A percentile compares a stretch with the other conserved stretches of the same genome.
Conservation (phyloP, 2,329 filamentous ascomycete species). For the Ascosphaera pollenicola region DNA sequence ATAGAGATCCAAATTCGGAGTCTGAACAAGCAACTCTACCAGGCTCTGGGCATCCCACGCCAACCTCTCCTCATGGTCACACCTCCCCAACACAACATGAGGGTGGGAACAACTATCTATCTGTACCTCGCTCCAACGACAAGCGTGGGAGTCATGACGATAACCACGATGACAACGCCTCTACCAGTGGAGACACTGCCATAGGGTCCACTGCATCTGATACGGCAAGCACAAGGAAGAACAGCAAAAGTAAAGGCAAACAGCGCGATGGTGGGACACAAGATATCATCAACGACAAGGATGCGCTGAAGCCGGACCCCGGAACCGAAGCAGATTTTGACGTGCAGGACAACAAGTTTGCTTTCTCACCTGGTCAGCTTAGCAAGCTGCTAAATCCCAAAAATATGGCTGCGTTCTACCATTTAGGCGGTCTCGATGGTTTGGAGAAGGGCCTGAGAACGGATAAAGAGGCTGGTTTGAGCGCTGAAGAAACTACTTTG, state of each 20-base stretch:
- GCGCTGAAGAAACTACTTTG: slow-evolving; percentile 47
- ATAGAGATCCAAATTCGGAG: neutral
- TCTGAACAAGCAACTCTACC: neutral
- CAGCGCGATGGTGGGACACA: neutral
- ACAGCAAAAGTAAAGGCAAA: neutral
- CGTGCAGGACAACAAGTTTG: slow-evolving; percentile 62
- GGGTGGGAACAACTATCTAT: slow-evolving; percentile 29
- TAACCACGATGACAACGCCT: slow-evolving; percentile 4
- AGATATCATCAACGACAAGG: slow-evolving; percentile 7
- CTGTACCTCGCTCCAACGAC: slow-evolving; percentile 34
- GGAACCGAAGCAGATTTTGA: slow-evolving; percentile 56
- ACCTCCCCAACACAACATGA: slow-evolving; percentile 7
- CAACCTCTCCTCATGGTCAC: slow-evolving; percentile 28
- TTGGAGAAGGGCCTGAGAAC: slow-evolving; percentile 59
- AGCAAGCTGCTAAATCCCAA: slow-evolving; percentile 82
- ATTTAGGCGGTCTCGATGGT: slow-evolving; percentile 54
- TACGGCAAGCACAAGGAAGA: neutral
- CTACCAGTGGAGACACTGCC: slow-evolving; percentile 6
- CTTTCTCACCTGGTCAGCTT: slow-evolving; percentile 55
- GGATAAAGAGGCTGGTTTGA: slow-evolving; percentile 51
- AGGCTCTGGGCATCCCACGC: slow-evolving; percentile 19
- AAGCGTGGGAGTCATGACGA: neutral
- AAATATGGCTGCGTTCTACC: slow-evolving; percentile 59
- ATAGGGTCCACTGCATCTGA: slow-evolving; percentile 10
- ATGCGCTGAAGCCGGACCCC: slow-evolving; percentile 52